Base-by-base conservation (phyloP, 345 rosid species). In the Acer saccharum region DNA sequence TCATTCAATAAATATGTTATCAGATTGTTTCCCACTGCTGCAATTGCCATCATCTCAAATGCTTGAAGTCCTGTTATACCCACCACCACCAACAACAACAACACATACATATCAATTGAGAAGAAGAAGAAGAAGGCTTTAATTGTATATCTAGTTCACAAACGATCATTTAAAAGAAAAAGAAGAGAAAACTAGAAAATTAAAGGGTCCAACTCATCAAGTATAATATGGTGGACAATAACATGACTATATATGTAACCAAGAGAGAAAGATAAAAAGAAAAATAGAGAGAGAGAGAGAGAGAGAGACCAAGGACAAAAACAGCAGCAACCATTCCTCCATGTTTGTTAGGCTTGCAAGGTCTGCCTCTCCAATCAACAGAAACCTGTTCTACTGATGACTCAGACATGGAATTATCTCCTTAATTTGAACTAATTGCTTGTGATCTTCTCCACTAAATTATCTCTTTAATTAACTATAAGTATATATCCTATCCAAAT, bases 11-110 rank as follows among this genome's bases (percentile, higher is more conserved):
- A 87, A 71, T 94, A 94, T 13, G 90, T 87, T 74, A 94, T 91
- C 76, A 94, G 85, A 87, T 92, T 94, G 91, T 90, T 94, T 60
- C 95, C 98, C 61, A 90, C 93, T 20, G 93, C 95, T 0, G 92
- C 92, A 41, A 87, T 89, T 43, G 94, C 97, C 87, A 89, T 90
- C 91, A 90, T 88, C 72, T 90, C 93, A 81, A 90, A 88, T 44
- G 87, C 87, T 87, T 90, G 89, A 18, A 90, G 86, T 10, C 90
- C 93, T 90, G 52, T 73, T 25, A 16, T 4, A 62, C 63, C 73
- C 66, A 23, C 46, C 35, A 52, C 44, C 44, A 29, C 46, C 46
- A 63, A 20, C 41, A 20, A 60, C 46, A 20, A 46, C 6, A 20
- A 35, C 50, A 46, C 12, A 46, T 10, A 46, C 27, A 25, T 25